Conservation (phyloP, 495 filamentous ascomycete genomes). For the Hypoxylon perforatum region DNA sequence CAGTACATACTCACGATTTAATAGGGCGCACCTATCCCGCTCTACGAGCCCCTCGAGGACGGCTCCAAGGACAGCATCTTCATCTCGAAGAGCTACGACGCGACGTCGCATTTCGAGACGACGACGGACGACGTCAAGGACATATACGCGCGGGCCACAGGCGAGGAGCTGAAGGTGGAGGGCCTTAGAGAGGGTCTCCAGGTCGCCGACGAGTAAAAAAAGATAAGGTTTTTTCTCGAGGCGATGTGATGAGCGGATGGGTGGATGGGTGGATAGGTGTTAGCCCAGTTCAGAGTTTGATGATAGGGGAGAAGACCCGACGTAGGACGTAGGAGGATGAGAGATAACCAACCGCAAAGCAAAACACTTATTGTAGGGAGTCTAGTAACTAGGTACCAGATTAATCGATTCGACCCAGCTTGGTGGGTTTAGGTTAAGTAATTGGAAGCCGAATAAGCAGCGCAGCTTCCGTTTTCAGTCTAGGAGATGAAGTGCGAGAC, state of each 20-base stretch:
- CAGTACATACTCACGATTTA: conserved; percentile 32
- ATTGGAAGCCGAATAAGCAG: too few relatives aligned
- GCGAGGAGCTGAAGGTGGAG: conserved; percentile 83
- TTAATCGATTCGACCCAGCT: too few relatives aligned
- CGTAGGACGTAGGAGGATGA: background rate
- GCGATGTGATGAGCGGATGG: background rate
- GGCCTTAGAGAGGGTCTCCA: conserved; percentile 67
- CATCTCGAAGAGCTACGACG: conserved; percentile 98
- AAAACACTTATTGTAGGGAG: too few relatives aligned
- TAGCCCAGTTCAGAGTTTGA: background rate
- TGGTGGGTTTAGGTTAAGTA: too few relatives aligned
- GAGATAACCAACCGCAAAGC: too few relatives aligned
- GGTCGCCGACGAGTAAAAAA: conserved; percentile 59
- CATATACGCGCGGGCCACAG: conserved; percentile 87
- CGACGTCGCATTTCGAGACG: conserved; percentile 97
- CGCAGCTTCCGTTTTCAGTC: too few relatives aligned
- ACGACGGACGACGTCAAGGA: conserved; percentile 90
- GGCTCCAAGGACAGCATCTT: conserved; percentile 92
- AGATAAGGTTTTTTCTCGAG: background rate
- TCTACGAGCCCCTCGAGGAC: conserved; percentile 91
- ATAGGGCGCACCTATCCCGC: conserved; percentile 81
- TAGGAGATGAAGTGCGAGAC: too few relatives aligned
- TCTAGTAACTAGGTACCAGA: too few relatives aligned
- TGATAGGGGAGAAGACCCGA: too few relatives aligned
- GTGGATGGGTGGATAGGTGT: background rate